Evolutionary conservation across 768 basidiomycete species (phyloP).

Genomic region (Lentinula edodes): DNA sequence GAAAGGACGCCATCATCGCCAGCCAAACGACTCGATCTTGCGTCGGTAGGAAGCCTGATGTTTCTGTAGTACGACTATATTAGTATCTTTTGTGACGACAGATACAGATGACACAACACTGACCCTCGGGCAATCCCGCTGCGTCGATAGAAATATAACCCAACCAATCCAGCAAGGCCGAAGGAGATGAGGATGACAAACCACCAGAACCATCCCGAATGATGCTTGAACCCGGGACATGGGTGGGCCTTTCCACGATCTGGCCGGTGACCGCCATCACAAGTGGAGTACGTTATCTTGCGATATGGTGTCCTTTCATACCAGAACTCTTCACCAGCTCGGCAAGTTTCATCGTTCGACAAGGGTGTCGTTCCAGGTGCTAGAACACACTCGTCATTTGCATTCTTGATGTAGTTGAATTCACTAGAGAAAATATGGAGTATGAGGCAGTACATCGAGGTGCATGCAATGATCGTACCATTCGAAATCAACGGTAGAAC

Average conservation of each 20-base stretch:
- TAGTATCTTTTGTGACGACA: slow-evolving; percentile 1
- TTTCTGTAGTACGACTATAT: slow-evolving; percentile 35
- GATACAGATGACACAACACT: slow-evolving; percentile 21
- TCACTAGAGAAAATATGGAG: slow-evolving; percentile 47
- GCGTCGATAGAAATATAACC: slow-evolving; percentile 75
- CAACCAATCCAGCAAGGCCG: slow-evolving; percentile 67
- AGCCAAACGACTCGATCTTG: slow-evolving; percentile 17
- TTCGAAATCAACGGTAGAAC: slow-evolving; percentile 79
- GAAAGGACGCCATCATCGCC: slow-evolving; percentile 48
- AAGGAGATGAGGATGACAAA: slow-evolving; percentile 74
- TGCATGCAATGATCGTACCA: slow-evolving; percentile 51
- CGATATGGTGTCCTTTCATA: slow-evolving; percentile 91
- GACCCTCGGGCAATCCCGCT: slow-evolving; percentile 74
- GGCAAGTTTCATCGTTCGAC: slow-evolving; percentile 57
- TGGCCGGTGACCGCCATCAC: slow-evolving; percentile 72
- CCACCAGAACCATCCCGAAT: slow-evolving; percentile 80
- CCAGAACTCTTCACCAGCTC: slow-evolving; percentile 70
- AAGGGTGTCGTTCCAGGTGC: slow-evolving; percentile 64
- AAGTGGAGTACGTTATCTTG: slow-evolving; percentile 84
- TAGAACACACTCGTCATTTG: slow-evolving; percentile 69
- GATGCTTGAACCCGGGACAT: slow-evolving; percentile 78
- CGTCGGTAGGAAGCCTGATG: slow-evolving; percentile 71
- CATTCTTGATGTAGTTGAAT: slow-evolving; percentile 81
- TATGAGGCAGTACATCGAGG: not conserved
- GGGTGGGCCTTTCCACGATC: slow-evolving; percentile 70